Conservation (phyloP, 495 filamentous ascomycete species). For the Hyaloscypha variabilis region DNA sequence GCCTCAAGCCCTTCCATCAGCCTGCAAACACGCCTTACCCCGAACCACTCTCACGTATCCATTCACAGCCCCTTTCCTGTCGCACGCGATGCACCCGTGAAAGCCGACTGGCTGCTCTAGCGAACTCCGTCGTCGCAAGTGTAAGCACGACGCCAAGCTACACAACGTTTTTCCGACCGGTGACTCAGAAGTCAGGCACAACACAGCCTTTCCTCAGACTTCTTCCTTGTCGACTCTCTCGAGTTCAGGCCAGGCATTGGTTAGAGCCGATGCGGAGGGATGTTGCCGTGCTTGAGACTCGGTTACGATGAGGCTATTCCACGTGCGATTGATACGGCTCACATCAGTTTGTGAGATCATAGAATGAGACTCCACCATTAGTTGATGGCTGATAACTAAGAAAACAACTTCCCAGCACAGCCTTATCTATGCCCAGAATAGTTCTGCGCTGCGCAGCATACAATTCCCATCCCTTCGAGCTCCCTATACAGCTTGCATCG, state of each 20-base stretch:
- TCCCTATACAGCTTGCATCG: background rate
- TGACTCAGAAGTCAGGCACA: background rate
- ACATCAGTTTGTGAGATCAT: background rate
- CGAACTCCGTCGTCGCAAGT: background rate
- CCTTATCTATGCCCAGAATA: background rate
- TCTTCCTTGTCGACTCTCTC: background rate
- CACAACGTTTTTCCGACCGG: background rate
- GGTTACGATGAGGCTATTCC: background rate
- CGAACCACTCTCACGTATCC: background rate
- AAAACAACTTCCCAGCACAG: background rate
- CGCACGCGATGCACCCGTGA: background rate
- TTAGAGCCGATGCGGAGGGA: background rate
- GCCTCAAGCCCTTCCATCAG: constrained; percentile 5
- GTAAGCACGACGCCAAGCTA: background rate
- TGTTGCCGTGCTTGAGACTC: background rate
- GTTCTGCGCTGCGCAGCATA: too few species aligned
- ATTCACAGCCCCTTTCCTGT: background rate
- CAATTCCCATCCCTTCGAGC: too few species aligned
- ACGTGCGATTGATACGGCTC: background rate
- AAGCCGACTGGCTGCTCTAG: background rate
- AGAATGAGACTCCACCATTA: too few species aligned
- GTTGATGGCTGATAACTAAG: background rate
- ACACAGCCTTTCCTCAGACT: background rate
- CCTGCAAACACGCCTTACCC: constrained; percentile 1
- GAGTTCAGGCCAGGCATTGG: background rate